Conservation (phyloP, 2,329 filamentous ascomycete genomes). For the Cordyceps javanica region DNA sequence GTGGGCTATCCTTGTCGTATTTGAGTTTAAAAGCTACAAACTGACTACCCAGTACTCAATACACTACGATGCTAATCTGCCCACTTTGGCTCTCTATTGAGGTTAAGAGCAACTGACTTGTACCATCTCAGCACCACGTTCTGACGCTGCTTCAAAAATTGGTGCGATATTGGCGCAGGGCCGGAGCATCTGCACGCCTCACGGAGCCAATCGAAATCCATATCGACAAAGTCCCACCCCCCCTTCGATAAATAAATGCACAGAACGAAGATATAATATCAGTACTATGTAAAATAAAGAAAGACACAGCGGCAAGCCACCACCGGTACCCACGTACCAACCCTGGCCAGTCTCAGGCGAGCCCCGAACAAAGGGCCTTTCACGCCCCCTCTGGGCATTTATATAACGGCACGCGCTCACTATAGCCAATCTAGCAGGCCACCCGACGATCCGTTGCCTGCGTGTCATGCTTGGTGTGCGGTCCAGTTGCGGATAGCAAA, state of each 20-base stretch:
- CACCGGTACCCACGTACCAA: not conserved
- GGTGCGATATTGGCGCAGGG: slow-evolving; percentile 2
- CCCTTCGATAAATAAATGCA: not conserved
- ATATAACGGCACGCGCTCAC: not conserved
- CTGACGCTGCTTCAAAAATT: not conserved
- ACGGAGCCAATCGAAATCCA: not conserved
- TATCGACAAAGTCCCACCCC: not conserved
- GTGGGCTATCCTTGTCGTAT: not conserved
- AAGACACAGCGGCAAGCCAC: not conserved
- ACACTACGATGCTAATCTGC: too few species aligned
- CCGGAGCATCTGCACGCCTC: slow-evolving; percentile 1
- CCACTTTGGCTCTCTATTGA: not conserved
- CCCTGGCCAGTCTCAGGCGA: not conserved
- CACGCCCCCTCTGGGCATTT: not conserved
- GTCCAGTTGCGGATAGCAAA: not conserved
- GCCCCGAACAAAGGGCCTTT: not conserved
- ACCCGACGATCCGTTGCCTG: slow-evolving; percentile 6
- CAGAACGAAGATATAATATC: not conserved
- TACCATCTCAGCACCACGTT: not conserved
- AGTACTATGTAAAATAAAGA: not conserved
- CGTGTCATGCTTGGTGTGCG: not conserved
- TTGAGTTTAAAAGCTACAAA: not conserved
- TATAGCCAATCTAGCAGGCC: slow-evolving; percentile 5
- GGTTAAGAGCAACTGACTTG: too few species aligned
- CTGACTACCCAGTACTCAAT: too few species aligned